A percentile compares a stretch with the other conserved stretches of the same genome.
These are phyloP conservation scores for Colletotrichum sp. DNA, from an alignment of 2,329 filamentous ascomycete genomes.

Conservation along the genomic window DNA sequence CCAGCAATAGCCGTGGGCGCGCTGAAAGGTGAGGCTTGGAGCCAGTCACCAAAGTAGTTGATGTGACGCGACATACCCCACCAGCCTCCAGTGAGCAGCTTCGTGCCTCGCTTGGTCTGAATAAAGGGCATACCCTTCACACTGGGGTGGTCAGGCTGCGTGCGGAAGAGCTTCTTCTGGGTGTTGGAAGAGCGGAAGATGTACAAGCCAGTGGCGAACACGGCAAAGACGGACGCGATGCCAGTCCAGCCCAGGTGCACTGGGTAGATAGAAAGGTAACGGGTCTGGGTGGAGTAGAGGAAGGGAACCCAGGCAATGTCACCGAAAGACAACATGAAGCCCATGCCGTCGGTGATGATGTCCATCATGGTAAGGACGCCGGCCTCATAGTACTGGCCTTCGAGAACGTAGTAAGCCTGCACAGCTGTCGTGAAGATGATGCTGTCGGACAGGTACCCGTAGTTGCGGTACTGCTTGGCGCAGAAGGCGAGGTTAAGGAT, in stretches of 20 bases:
- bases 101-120: constrained; percentile 68
- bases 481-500: constrained; percentile 72
- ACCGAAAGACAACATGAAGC: constrained; percentile 77
- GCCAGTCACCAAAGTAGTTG: constrained; percentile 79
- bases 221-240: constrained; percentile 57
- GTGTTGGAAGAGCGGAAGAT: constrained; percentile 77
- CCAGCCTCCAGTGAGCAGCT: constrained; percentile 72
- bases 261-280: constrained; percentile 74
- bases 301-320: constrained; percentile 78
- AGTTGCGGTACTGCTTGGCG: constrained; percentile 72
- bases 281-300: constrained; percentile 70
- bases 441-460: constrained; percentile 71
- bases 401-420: constrained; percentile 71
- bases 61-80: constrained; percentile 76
- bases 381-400: constrained; percentile 72
- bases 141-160: constrained; percentile 68
- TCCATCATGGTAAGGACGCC: constrained; percentile 78
- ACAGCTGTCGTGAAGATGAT: constrained; percentile 69
- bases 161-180: constrained; percentile 78
- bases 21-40: constrained; percentile 74
- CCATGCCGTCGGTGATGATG: constrained; percentile 75
- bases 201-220: constrained; percentile 67
- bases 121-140: constrained; percentile 72
- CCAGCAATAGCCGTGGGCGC: constrained; percentile 72
- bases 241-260: constrained; percentile 64